Conservation (phyloP, 371 early-diverging fungal genomes). For the Apophysomyces elegans region DNA sequence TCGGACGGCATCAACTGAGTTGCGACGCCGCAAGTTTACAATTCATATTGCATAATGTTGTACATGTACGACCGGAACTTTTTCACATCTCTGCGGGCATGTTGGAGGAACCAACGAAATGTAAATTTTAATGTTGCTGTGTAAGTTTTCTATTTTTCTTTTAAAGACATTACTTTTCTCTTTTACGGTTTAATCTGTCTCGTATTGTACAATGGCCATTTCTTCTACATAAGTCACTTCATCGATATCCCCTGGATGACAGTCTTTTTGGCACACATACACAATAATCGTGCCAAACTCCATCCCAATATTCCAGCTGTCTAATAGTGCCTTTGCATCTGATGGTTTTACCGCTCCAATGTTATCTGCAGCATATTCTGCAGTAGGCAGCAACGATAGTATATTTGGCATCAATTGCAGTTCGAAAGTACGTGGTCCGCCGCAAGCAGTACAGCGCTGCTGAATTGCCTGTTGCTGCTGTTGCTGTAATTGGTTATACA, state of each 20-base stretch:
- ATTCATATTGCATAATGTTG: constrained; percentile 11
- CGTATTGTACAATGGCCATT: constrained; percentile 69
- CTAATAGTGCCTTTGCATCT: constrained; percentile 40
- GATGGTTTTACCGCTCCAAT: constrained; percentile 27
- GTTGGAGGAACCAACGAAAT: constrained; percentile 11
- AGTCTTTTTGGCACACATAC: constrained; percentile 84
- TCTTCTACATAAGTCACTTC: constrained; percentile 66
- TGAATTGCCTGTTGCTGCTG: constrained; percentile 37
- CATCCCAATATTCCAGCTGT: constrained; percentile 78
- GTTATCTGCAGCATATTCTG: constrained; percentile 41
- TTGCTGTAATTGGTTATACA: constrained; percentile 47
- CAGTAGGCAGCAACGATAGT: constrained; percentile 66
- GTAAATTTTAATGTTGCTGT: constrained; percentile 11
- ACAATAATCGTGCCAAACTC: constrained; percentile 92
- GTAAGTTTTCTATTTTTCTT: constrained; percentile 5
- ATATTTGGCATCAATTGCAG: constrained; percentile 92
- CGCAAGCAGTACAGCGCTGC: constrained; percentile 74
- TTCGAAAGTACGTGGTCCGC: constrained; percentile 83
- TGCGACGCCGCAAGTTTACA: not conserved
- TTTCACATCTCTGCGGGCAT: constrained; percentile 5
- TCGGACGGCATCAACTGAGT: constrained; percentile 50
- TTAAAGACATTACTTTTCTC: constrained; percentile 5
- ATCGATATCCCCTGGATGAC: constrained; percentile 52
- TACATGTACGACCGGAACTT: constrained; percentile 13
- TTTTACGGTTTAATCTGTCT: constrained; percentile 43